Evolutionary conservation across 345 rosid genomes (phyloP).

Genomic region (Rhodamnia argentea): DNA sequence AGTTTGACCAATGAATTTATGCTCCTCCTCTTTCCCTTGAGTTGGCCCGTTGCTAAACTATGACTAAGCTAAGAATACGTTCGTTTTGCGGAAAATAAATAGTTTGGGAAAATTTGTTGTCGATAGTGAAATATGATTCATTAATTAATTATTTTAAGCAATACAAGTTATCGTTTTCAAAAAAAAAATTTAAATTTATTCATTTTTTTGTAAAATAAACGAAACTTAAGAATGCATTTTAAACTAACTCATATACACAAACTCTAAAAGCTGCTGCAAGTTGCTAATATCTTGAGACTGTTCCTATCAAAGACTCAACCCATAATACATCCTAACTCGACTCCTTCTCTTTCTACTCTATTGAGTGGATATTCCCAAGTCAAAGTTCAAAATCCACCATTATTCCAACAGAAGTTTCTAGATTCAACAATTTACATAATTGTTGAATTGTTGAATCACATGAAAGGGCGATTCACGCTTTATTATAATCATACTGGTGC

Average conservation of each 20-base stretch:
- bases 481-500: accelerated
- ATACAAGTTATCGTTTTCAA: too few species aligned
- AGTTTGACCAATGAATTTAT: background rate
- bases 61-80: background rate
- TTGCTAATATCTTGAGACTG: background rate
- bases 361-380: background rate
- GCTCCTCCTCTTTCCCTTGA: background rate
- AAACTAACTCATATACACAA: background rate
- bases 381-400: background rate
- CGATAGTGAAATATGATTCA: too few species aligned
- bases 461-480: background rate
- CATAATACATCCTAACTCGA: background rate
- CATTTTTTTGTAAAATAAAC: too few species aligned
- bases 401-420: background rate
- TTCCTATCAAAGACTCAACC: background rate
- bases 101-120: too few species aligned
- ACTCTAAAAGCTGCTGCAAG: background rate
- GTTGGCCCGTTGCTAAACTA: background rate
- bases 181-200: too few species aligned
- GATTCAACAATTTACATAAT: background rate
- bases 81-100: too few species aligned
- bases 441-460: background rate
- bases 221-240: background rate
- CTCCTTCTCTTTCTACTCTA: background rate
- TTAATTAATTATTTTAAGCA: too few species aligned